Conservation (phyloP, 176 grass and related monocot genomes). For the Triticum turgidum region DNA sequence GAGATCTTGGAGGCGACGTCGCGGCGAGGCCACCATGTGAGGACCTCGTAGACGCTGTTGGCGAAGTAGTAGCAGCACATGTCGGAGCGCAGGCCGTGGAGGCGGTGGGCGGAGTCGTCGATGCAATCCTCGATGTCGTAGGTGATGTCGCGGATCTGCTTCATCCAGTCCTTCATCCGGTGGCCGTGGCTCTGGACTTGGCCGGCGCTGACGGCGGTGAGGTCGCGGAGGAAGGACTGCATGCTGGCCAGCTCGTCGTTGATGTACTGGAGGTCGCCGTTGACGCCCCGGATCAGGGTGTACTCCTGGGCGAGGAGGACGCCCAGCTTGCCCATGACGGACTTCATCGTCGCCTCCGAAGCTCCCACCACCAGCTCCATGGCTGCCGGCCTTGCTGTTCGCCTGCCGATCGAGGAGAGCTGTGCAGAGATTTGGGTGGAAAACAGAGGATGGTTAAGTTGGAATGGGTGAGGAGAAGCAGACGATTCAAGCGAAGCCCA, state of each 20-base stretch:
- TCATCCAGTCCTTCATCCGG: not conserved
- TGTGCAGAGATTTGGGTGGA: not conserved
- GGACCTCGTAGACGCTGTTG: no score
- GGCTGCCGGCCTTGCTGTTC: not conserved
- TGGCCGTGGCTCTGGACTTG: not conserved
- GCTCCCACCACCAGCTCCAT: not conserved
- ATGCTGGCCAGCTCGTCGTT: not conserved
- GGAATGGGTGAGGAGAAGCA: no score
- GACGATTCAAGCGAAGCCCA: rapidly evolving
- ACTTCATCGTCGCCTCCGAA: not conserved
- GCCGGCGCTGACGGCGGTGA: not conserved
- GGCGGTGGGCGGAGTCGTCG: no score
- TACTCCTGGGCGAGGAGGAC: not conserved
- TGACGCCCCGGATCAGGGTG: not conserved
- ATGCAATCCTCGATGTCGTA: no score
- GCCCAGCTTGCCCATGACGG: not conserved
- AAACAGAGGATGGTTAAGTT: not conserved
- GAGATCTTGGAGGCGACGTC: no score
- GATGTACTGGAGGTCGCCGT: slow-evolving; percentile 7
- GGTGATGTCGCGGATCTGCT: not conserved
- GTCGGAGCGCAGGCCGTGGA: no score
- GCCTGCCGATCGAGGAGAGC: not conserved
- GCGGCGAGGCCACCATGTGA: no score
- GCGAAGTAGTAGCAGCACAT: no score
- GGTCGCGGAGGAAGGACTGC: not conserved